Evolutionary conservation across 352 stramenopile genomes (phyloP), one percentile per base, ranked within the genome.

Genomic region (Globisporangium perplexum): DNA sequence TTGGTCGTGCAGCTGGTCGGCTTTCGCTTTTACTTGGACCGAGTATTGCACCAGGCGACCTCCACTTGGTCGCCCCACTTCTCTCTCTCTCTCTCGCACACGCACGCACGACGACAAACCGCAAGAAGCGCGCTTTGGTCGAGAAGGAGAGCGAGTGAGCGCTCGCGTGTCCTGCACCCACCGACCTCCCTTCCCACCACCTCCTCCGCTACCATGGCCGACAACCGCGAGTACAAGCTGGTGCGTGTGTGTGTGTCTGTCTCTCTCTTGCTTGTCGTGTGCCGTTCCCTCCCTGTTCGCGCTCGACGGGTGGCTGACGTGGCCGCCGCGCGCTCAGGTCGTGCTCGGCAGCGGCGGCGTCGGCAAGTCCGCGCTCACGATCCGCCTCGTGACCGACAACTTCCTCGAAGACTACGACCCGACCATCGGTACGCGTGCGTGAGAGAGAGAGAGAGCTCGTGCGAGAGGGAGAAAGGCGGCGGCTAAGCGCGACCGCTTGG

Each of bases 381-480:
- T 96, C 60, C 83, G 88, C n/a, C 83, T 97, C 47, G 84, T 96
- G 61, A 92, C 84, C 17, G 88, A 96, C 60, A 93, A 95, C 65
- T 97, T 96, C 60, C 66, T 97, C n/a, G 86, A 96, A 62, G 86
- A 97, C 70, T 97, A 95, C 77, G 88, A 97, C 66, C 88, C 88
- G 26, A 97, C 88, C 28, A 95, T 97, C 60, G 83, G 83, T 91
- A 60, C 53, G 71, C 57, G 20, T 33, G 30, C 23, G 35, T 30
- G 43, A 20, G 41, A 14, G 39, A 39, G 5, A 11, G 36, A 12
- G 15, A 17, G 51, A 43, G n/a, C n/a, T n/a, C n/a, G n/a, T n/a
- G n/a, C n/a, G n/a, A n/a, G n/a, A n/a, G n/a, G n/a, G n/a, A n/a
- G n/a, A n/a, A n/a, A n/a, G n/a, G n/a, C n/a, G n/a, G n/a, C n/a